A percentile compares a stretch with the other conserved stretches of the same genome.
Evolutionary conservation across 129 eudicot species (phyloP).

Genomic region (Oenanthe sinensis): DNA sequence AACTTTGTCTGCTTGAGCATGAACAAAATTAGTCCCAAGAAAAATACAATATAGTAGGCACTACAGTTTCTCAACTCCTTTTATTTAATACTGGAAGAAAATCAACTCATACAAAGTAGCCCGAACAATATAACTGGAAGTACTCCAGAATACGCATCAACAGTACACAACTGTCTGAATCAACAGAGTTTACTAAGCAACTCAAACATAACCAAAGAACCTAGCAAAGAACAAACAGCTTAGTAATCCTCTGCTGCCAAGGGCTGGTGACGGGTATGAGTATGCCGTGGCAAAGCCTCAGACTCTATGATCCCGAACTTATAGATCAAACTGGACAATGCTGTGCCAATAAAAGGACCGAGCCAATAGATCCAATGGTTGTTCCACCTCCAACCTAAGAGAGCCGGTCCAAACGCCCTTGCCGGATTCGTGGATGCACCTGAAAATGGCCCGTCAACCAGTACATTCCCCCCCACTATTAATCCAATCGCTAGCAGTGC

Average conservation of each 20-base stretch:
- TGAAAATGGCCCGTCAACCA: constrained; percentile 77
- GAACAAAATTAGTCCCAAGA: background rate
- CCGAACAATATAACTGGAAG: background rate
- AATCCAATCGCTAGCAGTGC: constrained; percentile 78
- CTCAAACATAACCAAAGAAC: background rate
- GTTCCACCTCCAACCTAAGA: constrained; percentile 82
- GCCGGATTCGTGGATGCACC: constrained; percentile 96
- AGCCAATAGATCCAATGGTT: constrained; percentile 91
- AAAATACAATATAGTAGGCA: background rate
- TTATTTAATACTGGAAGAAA: background rate
- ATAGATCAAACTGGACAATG: constrained; percentile 51
- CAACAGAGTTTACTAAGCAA: background rate
- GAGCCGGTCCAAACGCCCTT: constrained; percentile 84
- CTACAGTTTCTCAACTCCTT: background rate
- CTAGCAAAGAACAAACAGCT: background rate
- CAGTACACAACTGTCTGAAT: background rate
- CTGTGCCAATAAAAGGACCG: constrained; percentile 78
- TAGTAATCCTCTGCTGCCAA: constrained; percentile 87
- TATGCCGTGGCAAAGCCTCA: constrained; percentile 28
- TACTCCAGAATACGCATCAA: background rate
- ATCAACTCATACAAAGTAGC: background rate
- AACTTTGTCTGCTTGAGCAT: background rate
- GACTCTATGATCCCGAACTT: constrained; percentile 68
- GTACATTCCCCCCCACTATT: constrained; percentile 58
- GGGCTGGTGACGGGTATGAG: constrained; percentile 63